Evolutionary conservation across 208 protist genomes (phyloP).

Genomic region (Jaenimonas drosophilae): DNA sequence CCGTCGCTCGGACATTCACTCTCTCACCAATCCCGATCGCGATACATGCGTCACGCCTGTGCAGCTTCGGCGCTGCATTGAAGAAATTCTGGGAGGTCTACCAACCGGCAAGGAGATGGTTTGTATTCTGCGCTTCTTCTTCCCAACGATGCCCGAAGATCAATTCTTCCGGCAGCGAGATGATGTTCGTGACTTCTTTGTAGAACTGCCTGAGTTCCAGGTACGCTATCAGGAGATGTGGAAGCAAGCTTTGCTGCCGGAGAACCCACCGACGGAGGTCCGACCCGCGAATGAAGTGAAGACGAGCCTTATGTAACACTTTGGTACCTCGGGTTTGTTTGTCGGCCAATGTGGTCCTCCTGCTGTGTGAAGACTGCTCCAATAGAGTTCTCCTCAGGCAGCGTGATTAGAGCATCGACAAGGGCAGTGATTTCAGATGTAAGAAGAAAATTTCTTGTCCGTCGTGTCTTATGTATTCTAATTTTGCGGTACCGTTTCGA

Average conservation of each 20-base stretch:
- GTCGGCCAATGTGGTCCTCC: no score
- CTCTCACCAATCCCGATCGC: constrained; percentile 57
- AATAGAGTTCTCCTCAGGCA: no score
- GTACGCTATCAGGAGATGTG: constrained; percentile 65
- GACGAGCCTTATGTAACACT: no score
- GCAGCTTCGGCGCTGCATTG: constrained; percentile 80
- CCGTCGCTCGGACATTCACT: constrained; percentile 47
- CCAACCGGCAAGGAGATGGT: constrained; percentile 57
- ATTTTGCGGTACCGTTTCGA: no score
- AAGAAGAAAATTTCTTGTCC: no score
- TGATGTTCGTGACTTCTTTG: constrained; percentile 22
- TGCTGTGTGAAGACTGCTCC: no score
- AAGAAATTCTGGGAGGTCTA: constrained; percentile 60
- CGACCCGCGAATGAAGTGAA: no score
- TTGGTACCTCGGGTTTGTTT: no score
- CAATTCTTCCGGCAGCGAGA: constrained; percentile 51
- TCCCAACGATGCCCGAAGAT: constrained; percentile 49
- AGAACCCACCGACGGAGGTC: constrained; percentile 3
- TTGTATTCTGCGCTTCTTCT: constrained; percentile 74
- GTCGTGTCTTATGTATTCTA: no score
- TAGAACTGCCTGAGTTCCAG: constrained; percentile 71
- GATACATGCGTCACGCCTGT: constrained; percentile 79
- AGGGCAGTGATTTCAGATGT: no score
- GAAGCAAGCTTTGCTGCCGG: constrained; percentile 15
- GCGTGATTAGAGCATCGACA: no score